These are phyloP conservation scores for Neonectria hederae DNA, from an alignment of 2,329 filamentous ascomycete species.

Conservation along the genomic window DNA sequence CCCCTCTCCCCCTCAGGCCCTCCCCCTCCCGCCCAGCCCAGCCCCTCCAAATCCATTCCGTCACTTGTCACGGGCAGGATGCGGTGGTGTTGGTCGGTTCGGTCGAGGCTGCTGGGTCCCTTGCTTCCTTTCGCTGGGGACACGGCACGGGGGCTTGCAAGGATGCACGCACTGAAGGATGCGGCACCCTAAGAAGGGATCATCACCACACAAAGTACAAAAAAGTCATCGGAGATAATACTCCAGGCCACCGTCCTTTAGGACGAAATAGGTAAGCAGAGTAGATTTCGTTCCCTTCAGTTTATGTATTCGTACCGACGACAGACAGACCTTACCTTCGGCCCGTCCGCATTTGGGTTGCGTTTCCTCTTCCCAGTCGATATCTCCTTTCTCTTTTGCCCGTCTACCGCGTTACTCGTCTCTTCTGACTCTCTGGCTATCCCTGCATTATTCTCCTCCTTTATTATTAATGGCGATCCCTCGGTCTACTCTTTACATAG, in stretches of 20 bases:
- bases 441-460: background rate
- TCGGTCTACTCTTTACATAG: background rate
- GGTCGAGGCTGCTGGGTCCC: background rate
- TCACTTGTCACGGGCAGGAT: background rate
- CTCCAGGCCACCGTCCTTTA: too few relatives aligned
- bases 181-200: background rate
- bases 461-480: background rate
- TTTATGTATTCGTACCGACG: background rate
- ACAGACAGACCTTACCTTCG: background rate
- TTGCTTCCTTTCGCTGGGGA: background rate
- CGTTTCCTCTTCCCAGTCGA: background rate
- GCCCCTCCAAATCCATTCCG: slow-evolving; percentile 7
- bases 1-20: background rate
- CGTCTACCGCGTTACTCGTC: background rate
- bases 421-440: background rate
- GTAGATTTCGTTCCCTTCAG: too few relatives aligned
- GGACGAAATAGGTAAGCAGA: too few relatives aligned
- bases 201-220: background rate
- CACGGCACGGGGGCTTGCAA: background rate
- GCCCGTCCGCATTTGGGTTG: background rate
- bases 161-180: background rate
- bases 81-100: background rate
- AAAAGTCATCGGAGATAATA: background rate
- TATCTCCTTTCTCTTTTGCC: background rate
- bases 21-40: background rate